Evolutionary conservation across 495 filamentous ascomycete species (phyloP), one percentile per base, ranked within the genome.

Genomic region (Penicillium maclennaniae): DNA sequence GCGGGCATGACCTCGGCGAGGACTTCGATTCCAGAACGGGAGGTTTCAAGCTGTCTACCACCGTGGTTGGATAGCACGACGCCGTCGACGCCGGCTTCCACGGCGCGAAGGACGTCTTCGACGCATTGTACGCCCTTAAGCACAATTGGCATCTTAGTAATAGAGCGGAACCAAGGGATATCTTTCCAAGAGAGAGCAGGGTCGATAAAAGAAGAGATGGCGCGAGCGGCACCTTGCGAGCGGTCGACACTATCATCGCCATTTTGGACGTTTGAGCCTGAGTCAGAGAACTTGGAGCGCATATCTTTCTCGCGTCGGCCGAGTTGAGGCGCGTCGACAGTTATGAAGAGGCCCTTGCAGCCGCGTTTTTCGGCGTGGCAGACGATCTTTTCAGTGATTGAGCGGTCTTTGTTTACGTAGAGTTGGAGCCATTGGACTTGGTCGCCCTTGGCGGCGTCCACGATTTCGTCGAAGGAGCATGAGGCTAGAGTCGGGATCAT

Each of bases 401-500:
- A 82, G 45, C 95, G 86, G 76, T 99, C 86, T 67, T 96, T 92
- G 80, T 99, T 99, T 50, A 99, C 93, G 75, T 99, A 99, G 0
- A 99, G 81, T 71, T 99, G 93, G 44, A 99, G 75, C 95, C 95
- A 97, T 70, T 97, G 93, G 1, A 91, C 84, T 65, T 97, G 93
- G 51, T 85, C 86, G 10, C 80, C 88, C 55, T 82, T 74, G 37
- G 79, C 80, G 26, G 92, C 93, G 65, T 96, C 95, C 55, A 92
- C 74, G 47, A 98, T 95, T 70, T 98, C 95, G 72, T 97, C 93
- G 63, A 98, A 97, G 16, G 89, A 89, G 73, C 95, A 97, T 17
- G 90, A 96, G 8, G 95, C 95, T n/a, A 98, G 79, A 7, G 93
- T 98, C 2, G 93, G 93, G 49, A 98, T 97, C 92, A 96, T 96